Conservation (phyloP, 371 early-diverging fungal genomes). For the Chytridium lagenaria region DNA sequence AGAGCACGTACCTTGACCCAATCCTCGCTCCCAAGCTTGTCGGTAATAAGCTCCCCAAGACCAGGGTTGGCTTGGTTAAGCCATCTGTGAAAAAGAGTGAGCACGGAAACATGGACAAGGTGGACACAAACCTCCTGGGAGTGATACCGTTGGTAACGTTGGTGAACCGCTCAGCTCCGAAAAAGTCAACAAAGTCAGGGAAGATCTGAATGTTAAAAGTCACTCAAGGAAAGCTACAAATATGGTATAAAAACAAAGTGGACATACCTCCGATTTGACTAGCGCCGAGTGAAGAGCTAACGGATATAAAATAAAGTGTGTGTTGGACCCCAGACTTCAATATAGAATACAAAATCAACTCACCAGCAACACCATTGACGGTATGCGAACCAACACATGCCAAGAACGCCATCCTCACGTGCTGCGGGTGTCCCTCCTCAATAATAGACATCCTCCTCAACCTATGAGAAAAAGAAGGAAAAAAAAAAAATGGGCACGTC, state of each 20-base stretch:
- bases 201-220: slow-evolving; percentile 82
- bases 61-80: slow-evolving; percentile 90
- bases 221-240: no score
- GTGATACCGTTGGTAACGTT: slow-evolving; percentile 95
- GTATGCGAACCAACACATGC: slow-evolving; percentile 80
- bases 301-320: slow-evolving; percentile 10
- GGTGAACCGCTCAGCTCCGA: slow-evolving; percentile 82
- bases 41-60: slow-evolving; percentile 77
- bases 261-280: no score
- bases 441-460: slow-evolving; percentile 1
- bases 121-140: slow-evolving; percentile 70
- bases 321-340: no score
- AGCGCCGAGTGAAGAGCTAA: slow-evolving; percentile 85
- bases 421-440: slow-evolving; percentile 72
- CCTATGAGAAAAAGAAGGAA: no score
- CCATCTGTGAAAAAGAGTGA: slow-evolving; percentile 74
- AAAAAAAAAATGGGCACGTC: no score
- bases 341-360: not conserved
- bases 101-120: no score
- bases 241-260: no score
- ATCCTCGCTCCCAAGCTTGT: slow-evolving; percentile 69
- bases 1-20: slow-evolving; percentile 83
- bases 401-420: slow-evolving; percentile 85
- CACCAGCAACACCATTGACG: slow-evolving; percentile 90
- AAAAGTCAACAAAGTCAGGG: slow-evolving; percentile 82